Conservation (phyloP, 768 basidiomycete species). For the Panaeolus papilionaceus region DNA sequence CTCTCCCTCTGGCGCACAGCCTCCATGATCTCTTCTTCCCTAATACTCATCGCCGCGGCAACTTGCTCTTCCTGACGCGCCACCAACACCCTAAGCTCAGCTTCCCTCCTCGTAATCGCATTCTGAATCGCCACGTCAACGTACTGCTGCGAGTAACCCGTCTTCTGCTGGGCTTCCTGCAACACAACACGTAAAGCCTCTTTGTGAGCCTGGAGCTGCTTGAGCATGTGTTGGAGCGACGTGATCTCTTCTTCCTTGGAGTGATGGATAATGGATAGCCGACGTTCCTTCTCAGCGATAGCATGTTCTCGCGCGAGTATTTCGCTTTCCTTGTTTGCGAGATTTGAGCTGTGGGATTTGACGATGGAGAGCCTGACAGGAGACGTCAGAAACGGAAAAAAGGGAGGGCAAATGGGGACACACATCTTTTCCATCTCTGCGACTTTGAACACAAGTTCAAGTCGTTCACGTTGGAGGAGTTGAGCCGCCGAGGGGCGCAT, state of each 20-base stretch:
- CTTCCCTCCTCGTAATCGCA: slow-evolving; percentile 68
- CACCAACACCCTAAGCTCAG: slow-evolving; percentile 69
- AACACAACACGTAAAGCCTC: neutral
- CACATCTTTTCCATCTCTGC: slow-evolving; percentile 83
- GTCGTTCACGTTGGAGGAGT: slow-evolving; percentile 79
- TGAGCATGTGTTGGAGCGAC: slow-evolving; percentile 50
- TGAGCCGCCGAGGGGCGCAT: slow-evolving; percentile 87
- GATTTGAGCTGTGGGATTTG: slow-evolving; percentile 63
- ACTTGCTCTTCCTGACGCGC: slow-evolving; percentile 76
- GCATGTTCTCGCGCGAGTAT: slow-evolving; percentile 60
- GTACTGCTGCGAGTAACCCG: slow-evolving; percentile 37
- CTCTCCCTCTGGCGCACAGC: slow-evolving; percentile 69
- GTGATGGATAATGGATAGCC: slow-evolving; percentile 49
- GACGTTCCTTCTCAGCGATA: slow-evolving; percentile 61
- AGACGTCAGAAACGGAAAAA: slow-evolving; percentile 4
- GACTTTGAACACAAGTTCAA: slow-evolving; percentile 74
- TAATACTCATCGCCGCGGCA: slow-evolving; percentile 61
- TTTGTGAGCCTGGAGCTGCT: slow-evolving; percentile 41
- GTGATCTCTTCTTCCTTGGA: slow-evolving; percentile 69
- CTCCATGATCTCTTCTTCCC: slow-evolving; percentile 77
- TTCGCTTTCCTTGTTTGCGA: slow-evolving; percentile 70
- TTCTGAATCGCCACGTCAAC: slow-evolving; percentile 56
- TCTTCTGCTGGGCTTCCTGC: slow-evolving; percentile 28
- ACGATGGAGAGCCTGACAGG: slow-evolving; percentile 62
- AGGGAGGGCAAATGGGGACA: slow-evolving; percentile 26